phyloP scores from a whole-genome alignment of 106 monocot genomes.

The Gastrodia elata region DNA sequence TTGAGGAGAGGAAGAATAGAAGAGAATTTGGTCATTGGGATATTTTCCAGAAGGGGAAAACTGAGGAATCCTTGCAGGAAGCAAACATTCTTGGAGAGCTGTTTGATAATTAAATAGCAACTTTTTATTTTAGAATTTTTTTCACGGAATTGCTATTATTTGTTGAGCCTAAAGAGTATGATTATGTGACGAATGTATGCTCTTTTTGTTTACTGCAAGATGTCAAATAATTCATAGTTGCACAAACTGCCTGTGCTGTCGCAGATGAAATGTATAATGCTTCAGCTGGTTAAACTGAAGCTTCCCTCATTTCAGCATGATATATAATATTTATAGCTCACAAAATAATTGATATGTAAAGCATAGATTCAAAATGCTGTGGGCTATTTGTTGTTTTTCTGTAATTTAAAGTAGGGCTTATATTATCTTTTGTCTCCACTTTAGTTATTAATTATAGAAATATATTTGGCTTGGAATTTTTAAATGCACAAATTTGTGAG shows the following conservation, averaged over 20 bases:
- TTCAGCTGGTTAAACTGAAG: not conserved
- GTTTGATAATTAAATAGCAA: conserved; percentile 17
- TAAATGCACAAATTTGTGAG: too few relatives aligned
- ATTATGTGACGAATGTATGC: not conserved
- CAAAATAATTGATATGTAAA: too few relatives aligned
- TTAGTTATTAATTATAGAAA: too few relatives aligned
- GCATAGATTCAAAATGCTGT: too few relatives aligned
- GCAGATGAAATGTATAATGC: not conserved
- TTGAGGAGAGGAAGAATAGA: conserved; percentile 56
- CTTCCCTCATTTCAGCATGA: too few relatives aligned
- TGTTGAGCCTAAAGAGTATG: not conserved
- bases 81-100: conserved; percentile 25
- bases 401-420: too few relatives aligned
- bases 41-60: conserved; percentile 36
- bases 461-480: too few relatives aligned
- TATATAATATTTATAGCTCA: too few relatives aligned
- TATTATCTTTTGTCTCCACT: too few relatives aligned
- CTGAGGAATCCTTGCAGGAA: conserved; percentile 13
- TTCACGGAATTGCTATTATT: not conserved
- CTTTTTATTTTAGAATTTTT: not conserved
- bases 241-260: not conserved
- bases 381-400: too few relatives aligned
- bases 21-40: conserved; percentile 35
- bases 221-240: not conserved
- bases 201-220: not conserved